These are phyloP conservation scores for Penstemon eatonii DNA, from an alignment of 257 asterid genomes.

Conservation along the genomic window DNA sequence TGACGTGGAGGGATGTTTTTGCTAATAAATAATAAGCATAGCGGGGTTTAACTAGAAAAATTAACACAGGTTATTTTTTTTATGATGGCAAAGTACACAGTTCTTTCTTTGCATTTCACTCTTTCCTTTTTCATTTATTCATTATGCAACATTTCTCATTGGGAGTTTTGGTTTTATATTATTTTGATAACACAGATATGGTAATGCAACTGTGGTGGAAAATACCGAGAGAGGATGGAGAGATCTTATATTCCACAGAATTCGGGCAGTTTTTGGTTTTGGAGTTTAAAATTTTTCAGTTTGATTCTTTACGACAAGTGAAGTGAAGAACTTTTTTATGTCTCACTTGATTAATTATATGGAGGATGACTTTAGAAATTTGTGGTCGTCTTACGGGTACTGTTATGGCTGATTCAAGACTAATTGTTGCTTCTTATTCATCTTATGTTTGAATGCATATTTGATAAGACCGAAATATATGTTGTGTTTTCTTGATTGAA, in stretches of 20 bases:
- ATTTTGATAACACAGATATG: conserved; percentile 48
- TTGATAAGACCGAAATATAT: too few species aligned
- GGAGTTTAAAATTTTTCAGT: conserved; percentile 35
- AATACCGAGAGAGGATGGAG: conserved; percentile 97
- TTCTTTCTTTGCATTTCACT: too few species aligned
- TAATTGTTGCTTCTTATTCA: too few species aligned
- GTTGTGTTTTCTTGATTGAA: too few species aligned
- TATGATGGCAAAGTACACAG: too few species aligned
- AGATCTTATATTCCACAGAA: conserved; percentile 86
- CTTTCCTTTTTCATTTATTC: too few species aligned
- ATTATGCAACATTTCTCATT: too few species aligned
- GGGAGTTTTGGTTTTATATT: conserved; percentile 7
- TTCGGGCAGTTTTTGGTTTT: conserved; percentile 62
- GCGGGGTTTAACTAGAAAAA: too few species aligned
- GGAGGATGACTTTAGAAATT: not conserved
- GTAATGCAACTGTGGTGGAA: conserved; percentile 93
- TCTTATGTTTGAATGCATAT: conserved; percentile 7
- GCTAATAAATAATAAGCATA: too few species aligned
- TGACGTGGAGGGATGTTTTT: too few species aligned
- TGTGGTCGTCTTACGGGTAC: conserved; percentile 26
- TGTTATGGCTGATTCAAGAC: conserved; percentile 15
- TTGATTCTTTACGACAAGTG: too few species aligned
- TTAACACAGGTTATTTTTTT: too few species aligned
- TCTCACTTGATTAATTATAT: conserved; percentile 5
- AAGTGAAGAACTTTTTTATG: conserved; percentile 12